These are phyloP conservation scores for Setomelanomma holmii DNA, from an alignment of 2,329 filamentous ascomycete species.

Conservation along the genomic window DNA sequence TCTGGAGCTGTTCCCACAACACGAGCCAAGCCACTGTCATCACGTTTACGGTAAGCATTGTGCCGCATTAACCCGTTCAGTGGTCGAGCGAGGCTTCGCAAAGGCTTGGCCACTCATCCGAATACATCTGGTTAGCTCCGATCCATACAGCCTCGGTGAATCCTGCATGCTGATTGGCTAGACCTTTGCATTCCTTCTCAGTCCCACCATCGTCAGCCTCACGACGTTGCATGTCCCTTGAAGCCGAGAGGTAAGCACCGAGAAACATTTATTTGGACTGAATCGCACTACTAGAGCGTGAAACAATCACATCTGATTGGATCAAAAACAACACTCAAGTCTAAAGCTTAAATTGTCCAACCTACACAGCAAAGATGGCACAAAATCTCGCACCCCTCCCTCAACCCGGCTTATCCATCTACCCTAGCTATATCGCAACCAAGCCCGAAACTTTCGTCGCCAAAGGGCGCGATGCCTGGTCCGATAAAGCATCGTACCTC, in stretches of 20 bases:
- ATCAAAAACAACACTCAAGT: no score
- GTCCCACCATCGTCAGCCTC: not conserved
- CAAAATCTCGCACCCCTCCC: constrained; percentile 16
- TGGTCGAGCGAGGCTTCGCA: not conserved
- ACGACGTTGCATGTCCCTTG: not conserved
- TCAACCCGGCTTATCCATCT: constrained; percentile 20
- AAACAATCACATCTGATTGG: no score
- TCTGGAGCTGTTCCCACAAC: no score
- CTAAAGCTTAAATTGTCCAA: no score
- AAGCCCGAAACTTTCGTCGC: constrained; percentile 18
- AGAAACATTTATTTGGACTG: no score
- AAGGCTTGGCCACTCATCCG: not conserved
- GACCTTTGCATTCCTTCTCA: no score
- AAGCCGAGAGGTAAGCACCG: no score
- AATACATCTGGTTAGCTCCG: not conserved
- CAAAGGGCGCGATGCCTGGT: constrained; percentile 15
- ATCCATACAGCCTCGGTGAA: not conserved
- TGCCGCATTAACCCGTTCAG: no score
- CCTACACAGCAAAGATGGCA: constrained; percentile 2
- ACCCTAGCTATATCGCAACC: constrained; percentile 21
- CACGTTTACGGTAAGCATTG: no score
- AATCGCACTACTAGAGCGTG: no score
- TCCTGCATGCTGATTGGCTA: not conserved
- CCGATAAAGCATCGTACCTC: constrained; percentile 6
- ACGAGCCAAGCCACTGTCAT: no score